phyloP scores from a whole-genome alignment of 305 asterid genomes.

The Fraxinus nigra region DNA sequence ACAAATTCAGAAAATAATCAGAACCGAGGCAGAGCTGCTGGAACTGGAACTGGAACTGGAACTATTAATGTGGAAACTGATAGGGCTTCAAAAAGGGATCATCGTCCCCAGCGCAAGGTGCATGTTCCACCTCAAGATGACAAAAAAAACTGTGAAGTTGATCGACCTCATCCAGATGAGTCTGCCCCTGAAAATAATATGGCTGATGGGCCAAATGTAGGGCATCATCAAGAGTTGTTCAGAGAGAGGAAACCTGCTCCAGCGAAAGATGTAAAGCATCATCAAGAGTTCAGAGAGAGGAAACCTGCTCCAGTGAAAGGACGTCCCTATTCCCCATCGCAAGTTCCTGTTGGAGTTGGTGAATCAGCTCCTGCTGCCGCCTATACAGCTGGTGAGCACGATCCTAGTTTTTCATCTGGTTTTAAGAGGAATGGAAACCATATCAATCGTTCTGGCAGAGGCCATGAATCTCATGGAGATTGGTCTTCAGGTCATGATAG shows the following conservation, averaged over 20 bases:
- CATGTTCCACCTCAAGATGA: slow-evolving; percentile 25
- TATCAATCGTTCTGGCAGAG: slow-evolving; percentile 44
- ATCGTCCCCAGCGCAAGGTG: slow-evolving; percentile 38
- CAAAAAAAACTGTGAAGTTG: slow-evolving; percentile 23
- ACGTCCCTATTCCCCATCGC: slow-evolving; percentile 52
- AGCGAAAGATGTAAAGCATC: not conserved
- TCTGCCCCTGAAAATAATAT: slow-evolving; percentile 37
- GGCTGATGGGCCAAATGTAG: slow-evolving; percentile 32
- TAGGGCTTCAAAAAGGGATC: slow-evolving; percentile 43
- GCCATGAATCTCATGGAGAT: slow-evolving; percentile 65
- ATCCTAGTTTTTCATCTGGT: slow-evolving; percentile 41
- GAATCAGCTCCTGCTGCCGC: slow-evolving; percentile 35
- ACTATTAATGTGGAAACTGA: slow-evolving; percentile 35
- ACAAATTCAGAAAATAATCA: slow-evolving; percentile 41
- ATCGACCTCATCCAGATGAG: slow-evolving; percentile 21
- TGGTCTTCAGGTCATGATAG: slow-evolving; percentile 50
- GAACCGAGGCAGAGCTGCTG: slow-evolving; percentile 39
- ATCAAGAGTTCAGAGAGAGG: slow-evolving; percentile 46
- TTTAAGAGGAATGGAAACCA: slow-evolving; percentile 56
- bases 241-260: not conserved
- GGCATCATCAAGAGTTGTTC: slow-evolving; percentile 23
- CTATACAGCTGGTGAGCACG: slow-evolving; percentile 38
- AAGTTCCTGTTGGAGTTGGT: slow-evolving; percentile 39
- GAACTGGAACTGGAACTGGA: slow-evolving; percentile 22
- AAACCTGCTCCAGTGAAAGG: slow-evolving; percentile 43